A percentile compares a stretch with the other conserved stretches of the same genome.
These are phyloP conservation scores for Ceratocystis destructans DNA, from an alignment of 2,329 filamentous ascomycete species.

Conservation along the genomic window DNA sequence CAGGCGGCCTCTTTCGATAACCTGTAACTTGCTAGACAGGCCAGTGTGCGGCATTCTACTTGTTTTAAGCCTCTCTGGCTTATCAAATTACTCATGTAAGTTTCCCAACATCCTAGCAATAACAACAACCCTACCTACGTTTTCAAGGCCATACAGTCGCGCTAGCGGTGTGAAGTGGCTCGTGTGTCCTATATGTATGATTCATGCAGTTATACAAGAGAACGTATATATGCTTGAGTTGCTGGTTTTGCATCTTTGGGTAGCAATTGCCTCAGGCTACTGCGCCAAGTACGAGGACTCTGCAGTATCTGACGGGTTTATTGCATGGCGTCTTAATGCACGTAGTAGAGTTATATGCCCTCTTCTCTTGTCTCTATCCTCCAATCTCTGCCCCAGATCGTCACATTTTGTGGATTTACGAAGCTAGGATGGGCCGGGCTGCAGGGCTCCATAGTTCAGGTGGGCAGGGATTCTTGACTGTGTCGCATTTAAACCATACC, in stretches of 20 bases:
- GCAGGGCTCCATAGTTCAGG: slow-evolving; percentile 10
- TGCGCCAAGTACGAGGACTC: background rate
- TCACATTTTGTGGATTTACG: background rate
- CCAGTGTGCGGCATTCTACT: background rate
- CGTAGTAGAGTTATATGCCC: background rate
- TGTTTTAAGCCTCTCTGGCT: background rate
- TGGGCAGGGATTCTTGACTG: background rate
- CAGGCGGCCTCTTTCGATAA: background rate
- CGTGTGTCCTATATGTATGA: background rate
- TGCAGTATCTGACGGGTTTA: background rate
- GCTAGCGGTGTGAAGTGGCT: slow-evolving; percentile 3
- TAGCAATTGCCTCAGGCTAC: background rate
- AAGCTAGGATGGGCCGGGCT: background rate
- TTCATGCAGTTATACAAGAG: background rate
- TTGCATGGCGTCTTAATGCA: background rate
- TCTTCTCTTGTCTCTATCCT: background rate
- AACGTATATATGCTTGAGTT: background rate
- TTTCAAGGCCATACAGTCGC: background rate
- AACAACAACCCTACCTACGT: background rate
- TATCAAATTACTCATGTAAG: background rate
- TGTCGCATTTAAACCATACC: background rate
- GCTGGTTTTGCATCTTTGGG: background rate
- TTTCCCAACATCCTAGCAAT: background rate
- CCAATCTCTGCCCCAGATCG: background rate
- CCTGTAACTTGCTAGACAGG: background rate